Evolutionary conservation across 1,284 basidiomycete species (phyloP).

Genomic region (Heterobasidion occidentale): DNA sequence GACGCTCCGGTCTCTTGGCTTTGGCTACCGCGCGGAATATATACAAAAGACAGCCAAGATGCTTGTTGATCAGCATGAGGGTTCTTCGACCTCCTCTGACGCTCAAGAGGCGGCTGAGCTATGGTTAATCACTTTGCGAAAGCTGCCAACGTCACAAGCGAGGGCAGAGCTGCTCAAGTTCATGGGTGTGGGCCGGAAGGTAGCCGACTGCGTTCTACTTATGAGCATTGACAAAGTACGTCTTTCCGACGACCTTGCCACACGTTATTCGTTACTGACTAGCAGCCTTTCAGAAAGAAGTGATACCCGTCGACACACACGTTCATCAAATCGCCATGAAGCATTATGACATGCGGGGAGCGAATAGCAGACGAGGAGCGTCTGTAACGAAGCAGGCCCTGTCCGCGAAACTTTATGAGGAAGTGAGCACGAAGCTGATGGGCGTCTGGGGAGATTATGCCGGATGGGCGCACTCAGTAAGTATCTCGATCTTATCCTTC

Average conservation of each 20-base stretch:
- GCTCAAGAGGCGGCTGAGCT: slow-evolving; percentile 41
- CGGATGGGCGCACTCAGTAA: slow-evolving; percentile 89
- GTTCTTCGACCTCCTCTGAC: slow-evolving; percentile 7
- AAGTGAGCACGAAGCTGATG: slow-evolving; percentile 59
- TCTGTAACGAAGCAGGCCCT: slow-evolving; percentile 44
- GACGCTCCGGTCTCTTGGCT: slow-evolving; percentile 76
- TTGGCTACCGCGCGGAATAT: slow-evolving; percentile 93
- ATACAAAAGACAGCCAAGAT: slow-evolving; percentile 80
- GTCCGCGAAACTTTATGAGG: slow-evolving; percentile 74
- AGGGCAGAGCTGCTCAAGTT: slow-evolving; percentile 73
- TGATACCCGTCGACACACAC: slow-evolving; percentile 91
- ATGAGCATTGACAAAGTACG: slow-evolving; percentile 91
- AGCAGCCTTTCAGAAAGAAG: slow-evolving; percentile 49
- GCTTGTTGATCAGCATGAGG: slow-evolving; percentile 54
- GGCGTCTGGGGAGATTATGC: slow-evolving; percentile 78
- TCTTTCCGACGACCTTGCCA: not conserved
- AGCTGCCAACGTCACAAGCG: slow-evolving; percentile 46
- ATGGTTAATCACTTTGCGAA: slow-evolving; percentile 58
- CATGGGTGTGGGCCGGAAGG: slow-evolving; percentile 92
- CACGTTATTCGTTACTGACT: not conserved
- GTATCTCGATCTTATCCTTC: slow-evolving; percentile 10
- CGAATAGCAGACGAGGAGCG: slow-evolving; percentile 15
- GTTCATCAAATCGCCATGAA: slow-evolving; percentile 83
- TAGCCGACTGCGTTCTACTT: slow-evolving; percentile 90
- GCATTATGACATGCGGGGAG: slow-evolving; percentile 62